phyloP scores from a whole-genome alignment of 2,329 filamentous ascomycete species.

The Aspergillus sp. region DNA sequence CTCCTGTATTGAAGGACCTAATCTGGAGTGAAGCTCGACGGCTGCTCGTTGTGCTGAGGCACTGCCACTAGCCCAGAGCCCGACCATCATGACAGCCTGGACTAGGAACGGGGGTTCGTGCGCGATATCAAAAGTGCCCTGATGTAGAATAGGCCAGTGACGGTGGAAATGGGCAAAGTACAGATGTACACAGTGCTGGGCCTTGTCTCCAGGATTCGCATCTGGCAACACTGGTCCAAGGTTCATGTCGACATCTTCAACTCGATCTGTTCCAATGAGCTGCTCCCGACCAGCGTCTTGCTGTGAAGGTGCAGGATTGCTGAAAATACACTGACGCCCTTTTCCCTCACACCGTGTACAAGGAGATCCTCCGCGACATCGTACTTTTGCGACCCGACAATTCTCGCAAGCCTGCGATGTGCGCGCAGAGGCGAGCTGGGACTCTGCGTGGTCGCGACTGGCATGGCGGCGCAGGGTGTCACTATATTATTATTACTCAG shows the following conservation, averaged over 20 bases:
- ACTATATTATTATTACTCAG: not conserved
- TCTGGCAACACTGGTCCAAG: not conserved
- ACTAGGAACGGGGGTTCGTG: slow-evolving; percentile 22
- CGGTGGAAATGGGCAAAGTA: slow-evolving; percentile 28
- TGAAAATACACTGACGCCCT: not conserved
- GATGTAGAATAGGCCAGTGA: slow-evolving; percentile 26
- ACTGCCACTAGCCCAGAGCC: slow-evolving; percentile 21
- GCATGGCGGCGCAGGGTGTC: slow-evolving; percentile 22
- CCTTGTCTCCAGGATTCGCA: not conserved
- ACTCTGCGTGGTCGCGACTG: slow-evolving; percentile 15
- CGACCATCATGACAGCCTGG: slow-evolving; percentile 25
- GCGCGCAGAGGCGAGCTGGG: slow-evolving; percentile 4
- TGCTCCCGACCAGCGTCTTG: not conserved
- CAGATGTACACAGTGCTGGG: slow-evolving; percentile 12
- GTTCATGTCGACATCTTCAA: not conserved
- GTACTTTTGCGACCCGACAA: slow-evolving; percentile 14
- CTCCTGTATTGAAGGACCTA: slow-evolving; percentile 18
- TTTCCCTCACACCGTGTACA: slow-evolving; percentile 3
- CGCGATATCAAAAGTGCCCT: slow-evolving; percentile 15
- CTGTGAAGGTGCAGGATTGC: not conserved
- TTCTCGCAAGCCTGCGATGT: slow-evolving; percentile 14
- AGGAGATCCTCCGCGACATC: slow-evolving; percentile 10
- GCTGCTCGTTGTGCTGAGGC: slow-evolving; percentile 14
- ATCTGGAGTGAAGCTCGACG: slow-evolving; percentile 18
- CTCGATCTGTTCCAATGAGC: not conserved